phyloP scores from a whole-genome alignment of 2,329 filamentous ascomycete species.

The Hymenoscyphus occultus region DNA sequence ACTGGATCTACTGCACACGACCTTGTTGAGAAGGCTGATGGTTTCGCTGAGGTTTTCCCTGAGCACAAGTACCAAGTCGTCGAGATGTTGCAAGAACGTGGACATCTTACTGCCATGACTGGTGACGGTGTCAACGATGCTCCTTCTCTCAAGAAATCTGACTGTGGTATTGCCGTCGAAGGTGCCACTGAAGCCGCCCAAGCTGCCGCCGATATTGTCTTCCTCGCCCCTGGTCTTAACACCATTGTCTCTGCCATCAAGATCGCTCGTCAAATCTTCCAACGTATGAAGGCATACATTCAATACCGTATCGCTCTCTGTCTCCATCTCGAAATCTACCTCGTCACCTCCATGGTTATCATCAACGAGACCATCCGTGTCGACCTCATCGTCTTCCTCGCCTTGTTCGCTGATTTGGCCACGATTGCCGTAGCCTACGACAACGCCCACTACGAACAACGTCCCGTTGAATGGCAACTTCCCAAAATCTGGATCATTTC shows the following conservation, averaged over 20 bases:
- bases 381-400: slow-evolving; percentile 75
- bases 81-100: slow-evolving; percentile 90
- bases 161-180: slow-evolving; percentile 93
- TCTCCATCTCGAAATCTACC: slow-evolving; percentile 82
- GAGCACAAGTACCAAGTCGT: slow-evolving; percentile 96
- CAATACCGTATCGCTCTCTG: slow-evolving; percentile 93
- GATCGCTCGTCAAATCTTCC: slow-evolving; percentile 92
- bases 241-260: slow-evolving; percentile 91
- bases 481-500: slow-evolving; percentile 80
- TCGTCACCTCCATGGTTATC: slow-evolving; percentile 75
- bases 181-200: slow-evolving; percentile 87
- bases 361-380: slow-evolving; percentile 72
- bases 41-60: slow-evolving; percentile 91
- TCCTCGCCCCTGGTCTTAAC: slow-evolving; percentile 85
- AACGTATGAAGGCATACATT: slow-evolving; percentile 95
- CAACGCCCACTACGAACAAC: slow-evolving; percentile 71
- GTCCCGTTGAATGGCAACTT: slow-evolving; percentile 76
- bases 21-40: slow-evolving; percentile 82
- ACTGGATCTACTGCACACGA: slow-evolving; percentile 71
- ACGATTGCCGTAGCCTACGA: slow-evolving; percentile 78
- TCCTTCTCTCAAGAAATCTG: slow-evolving; percentile 87
- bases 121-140: slow-evolving; percentile 95
- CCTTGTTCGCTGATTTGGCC: slow-evolving; percentile 74
- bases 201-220: slow-evolving; percentile 90
- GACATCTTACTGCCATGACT: slow-evolving; percentile 93